Base-by-base conservation (phyloP, 768 basidiomycete genomes). In the Boletus vermiculosoides region DNA sequence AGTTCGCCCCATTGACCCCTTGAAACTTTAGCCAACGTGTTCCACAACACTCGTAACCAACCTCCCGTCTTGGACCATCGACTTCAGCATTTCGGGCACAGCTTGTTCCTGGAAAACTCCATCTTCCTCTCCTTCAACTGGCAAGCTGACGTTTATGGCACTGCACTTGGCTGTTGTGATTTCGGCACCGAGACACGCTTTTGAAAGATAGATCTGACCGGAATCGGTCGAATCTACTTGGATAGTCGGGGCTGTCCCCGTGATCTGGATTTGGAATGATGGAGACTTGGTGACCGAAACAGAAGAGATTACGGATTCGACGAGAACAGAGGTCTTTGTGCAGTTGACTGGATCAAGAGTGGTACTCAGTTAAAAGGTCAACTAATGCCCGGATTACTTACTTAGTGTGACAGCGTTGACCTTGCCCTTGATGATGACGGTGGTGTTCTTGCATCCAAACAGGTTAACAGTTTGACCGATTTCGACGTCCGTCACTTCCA, bases 141-240 rank as follows among this genome's bases (percentile, higher is more conserved):
- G 94, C 22, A 98, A 68, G 63, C 84, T 91, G 61, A 99, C 79
- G 74, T 98, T 99, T 73, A 99, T 90, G 33, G 86, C 80, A 66
- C 90, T 93, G 73, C 92, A 95, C 74, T 98, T 98, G 50, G 93
- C 88, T 0, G 94, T 96, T 30, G 91, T 92, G 64, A 99, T 89
- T 75, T 98, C 94, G 11, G 85, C 81, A 54, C 71, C 81, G 50
- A 98, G 78, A 62, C 88, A 88, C 13, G 82, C 85, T 67, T 87
- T 89, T 23, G 92, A 94, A 39, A 99, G 82, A 75, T 91, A 99
- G 62, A 99, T 86, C 70, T 94, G 92, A 6, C 97, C 97, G 8
- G 90, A 92, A 73, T 98, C 97, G 15, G 94, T 96, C 16, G 89
- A 87, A 73, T 99, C 97, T 20, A 99, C 75, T 66, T 95, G 92